Conservation (phyloP, 768 basidiomycete genomes). For the Rhodotorula toruloides region DNA sequence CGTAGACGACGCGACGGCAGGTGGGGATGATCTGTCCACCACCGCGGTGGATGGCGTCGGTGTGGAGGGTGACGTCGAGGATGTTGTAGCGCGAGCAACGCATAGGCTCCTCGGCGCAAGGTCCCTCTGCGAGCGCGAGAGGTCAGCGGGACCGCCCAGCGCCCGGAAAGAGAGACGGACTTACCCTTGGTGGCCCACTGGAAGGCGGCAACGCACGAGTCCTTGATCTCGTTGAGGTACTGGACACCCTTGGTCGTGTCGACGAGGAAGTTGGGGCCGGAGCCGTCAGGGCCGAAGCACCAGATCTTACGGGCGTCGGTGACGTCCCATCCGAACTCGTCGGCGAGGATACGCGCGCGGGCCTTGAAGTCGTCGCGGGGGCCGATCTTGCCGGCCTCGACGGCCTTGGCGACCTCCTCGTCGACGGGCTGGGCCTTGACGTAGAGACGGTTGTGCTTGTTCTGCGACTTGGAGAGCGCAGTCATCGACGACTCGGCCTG, state of each 20-base stretch:
- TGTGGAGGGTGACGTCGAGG: conserved; percentile 59
- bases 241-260: conserved; percentile 91
- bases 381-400: conserved; percentile 76
- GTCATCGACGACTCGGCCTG: conserved; percentile 90
- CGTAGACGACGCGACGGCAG: conserved; percentile 91
- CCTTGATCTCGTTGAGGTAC: conserved; percentile 99
- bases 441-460: conserved; percentile 99
- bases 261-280: conserved; percentile 91
- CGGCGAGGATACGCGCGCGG: conserved; percentile 90
- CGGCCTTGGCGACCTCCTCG: conserved; percentile 88
- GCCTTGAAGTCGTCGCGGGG: conserved; percentile 96
- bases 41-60: conserved; percentile 99
- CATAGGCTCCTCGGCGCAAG: conserved; percentile 91
- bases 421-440: conserved; percentile 87
- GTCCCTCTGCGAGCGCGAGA: conserved; percentile 49
- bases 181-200: conserved; percentile 99
- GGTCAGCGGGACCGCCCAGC: not conserved
- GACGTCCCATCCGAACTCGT: conserved; percentile 97
- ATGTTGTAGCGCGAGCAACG: conserved; percentile 95
- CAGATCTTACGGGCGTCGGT: conserved; percentile 99
- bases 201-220: conserved; percentile 97
- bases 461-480: conserved; percentile 97
- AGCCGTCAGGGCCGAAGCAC: conserved; percentile 99
- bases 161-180: conserved; percentile 30
- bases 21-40: conserved; percentile 98